Evolutionary conservation across 352 stramenopile species (phyloP), one percentile per base, ranked within the genome.

Genomic region (Phytopythium litorale): DNA sequence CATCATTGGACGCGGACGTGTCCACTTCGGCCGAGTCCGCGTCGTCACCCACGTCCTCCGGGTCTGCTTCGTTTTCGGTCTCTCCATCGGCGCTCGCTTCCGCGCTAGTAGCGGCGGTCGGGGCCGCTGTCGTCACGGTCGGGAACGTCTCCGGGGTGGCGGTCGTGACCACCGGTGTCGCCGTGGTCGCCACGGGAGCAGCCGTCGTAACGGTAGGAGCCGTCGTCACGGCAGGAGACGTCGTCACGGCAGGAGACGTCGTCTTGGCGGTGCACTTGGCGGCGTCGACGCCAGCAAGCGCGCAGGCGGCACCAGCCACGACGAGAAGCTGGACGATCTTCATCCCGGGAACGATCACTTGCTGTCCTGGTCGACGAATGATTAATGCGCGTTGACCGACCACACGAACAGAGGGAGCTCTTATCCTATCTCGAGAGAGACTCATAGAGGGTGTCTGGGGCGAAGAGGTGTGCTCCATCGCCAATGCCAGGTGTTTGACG

Each of bases 211-310:
- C 51, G 8, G 30, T 19, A 3, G 51, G 51, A 7, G 32, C 15
- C 2, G 51, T 16, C 28, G 50, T 56, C 7, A 35, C 11, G 7
- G 50, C 28, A 38, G 50, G 16, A 21, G 50, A 2, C 9, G 28
- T 56, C 6, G 50, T 37, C 13, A 5, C 51, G 1, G 32, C 16
- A 43, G 32, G 30, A 0, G 51, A 21, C 30, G 32, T 5, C 15
- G n/a, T 57, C 51, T 57, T 57, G 6, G 51, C 5, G 32, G 51
- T 32, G 19, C 51, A 57, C 9, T 42, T 42, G 51, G 51, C 51
- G 0, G 51, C 51, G 51, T 57, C 51, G 9, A 28, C 30, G 21
- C 30, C 32, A 7, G 18, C 18, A 7, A 57, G 32, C 11, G 30
- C 51, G 32, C 51, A 45, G 1, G 51, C 51, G 19, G 32, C 51